Percentiles rank a stretch among this genome's conserved stretches.
phyloP scores from a whole-genome alignment of 768 basidiomycete species.

The Pleurotus giganteus region DNA sequence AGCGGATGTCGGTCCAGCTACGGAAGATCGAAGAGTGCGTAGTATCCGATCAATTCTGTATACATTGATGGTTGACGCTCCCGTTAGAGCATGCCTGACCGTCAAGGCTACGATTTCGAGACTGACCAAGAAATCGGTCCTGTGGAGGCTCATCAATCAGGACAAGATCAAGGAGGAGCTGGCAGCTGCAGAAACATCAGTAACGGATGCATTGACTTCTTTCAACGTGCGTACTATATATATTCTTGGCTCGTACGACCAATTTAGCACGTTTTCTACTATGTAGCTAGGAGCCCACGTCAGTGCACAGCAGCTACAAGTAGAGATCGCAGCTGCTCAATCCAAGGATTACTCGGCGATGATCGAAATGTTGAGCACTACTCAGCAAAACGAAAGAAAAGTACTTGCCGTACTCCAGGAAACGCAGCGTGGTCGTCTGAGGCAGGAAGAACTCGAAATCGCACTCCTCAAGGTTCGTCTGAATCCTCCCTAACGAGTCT shows the following conservation, averaged over 20 bases:
- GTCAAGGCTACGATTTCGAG: constrained; percentile 11
- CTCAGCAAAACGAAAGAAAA: constrained; percentile 16
- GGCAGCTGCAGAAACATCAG: constrained; percentile 12
- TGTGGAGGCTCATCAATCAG: constrained; percentile 19
- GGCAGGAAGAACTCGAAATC: constrained; percentile 17
- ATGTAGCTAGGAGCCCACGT: constrained; percentile 15
- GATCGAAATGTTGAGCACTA: constrained; percentile 10
- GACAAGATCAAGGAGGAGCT: constrained; percentile 14
- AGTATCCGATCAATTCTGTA: neutral
- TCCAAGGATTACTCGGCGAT: constrained; percentile 13
- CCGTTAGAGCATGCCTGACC: constrained; percentile 14
- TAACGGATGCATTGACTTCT: constrained; percentile 13
- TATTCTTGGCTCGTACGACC: no score
- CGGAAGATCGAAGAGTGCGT: constrained; percentile 1
- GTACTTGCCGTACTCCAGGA: constrained; percentile 17
- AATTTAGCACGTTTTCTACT: neutral
- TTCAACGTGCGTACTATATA: constrained; percentile 14
- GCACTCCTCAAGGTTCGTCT: constrained; percentile 18
- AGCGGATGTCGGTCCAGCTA: neutral
- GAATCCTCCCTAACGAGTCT: neutral
- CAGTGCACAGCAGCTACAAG: constrained; percentile 12
- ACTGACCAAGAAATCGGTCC: constrained; percentile 14
- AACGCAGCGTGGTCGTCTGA: constrained; percentile 10
- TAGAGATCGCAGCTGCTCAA: constrained; percentile 15
- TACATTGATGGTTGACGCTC: neutral